Conservation (phyloP, 2,329 filamentous ascomycete genomes). For the Ambrosiella xylebori region DNA sequence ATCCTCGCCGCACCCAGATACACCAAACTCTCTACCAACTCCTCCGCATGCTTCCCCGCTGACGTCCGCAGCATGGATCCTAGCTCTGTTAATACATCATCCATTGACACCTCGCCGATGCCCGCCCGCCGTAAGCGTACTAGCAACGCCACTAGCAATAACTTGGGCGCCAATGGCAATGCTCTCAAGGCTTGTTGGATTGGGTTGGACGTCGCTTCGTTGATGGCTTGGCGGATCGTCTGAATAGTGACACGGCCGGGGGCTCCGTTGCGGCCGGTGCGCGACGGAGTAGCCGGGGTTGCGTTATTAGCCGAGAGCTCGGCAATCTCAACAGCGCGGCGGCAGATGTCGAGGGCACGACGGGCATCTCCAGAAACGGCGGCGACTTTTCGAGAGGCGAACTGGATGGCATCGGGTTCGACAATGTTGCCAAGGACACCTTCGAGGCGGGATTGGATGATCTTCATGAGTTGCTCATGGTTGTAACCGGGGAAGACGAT, state of each 20-base stretch:
- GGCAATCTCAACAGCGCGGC: conserved; percentile 84
- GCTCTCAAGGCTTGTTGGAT: conserved; percentile 75
- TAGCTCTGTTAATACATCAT: conserved; percentile 71
- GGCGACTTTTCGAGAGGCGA: conserved; percentile 89
- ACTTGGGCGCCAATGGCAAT: conserved; percentile 64
- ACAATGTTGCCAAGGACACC: conserved; percentile 81
- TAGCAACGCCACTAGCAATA: conserved; percentile 70
- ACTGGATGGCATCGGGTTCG: conserved; percentile 84
- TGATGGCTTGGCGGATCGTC: conserved; percentile 86
- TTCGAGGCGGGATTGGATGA: conserved; percentile 84
- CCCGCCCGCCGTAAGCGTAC: conserved; percentile 67
- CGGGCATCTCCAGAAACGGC: conserved; percentile 90
- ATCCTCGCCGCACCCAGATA: background rate
- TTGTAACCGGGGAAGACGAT: conserved; percentile 97
- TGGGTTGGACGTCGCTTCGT: conserved; percentile 83
- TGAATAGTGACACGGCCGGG: conserved; percentile 68
- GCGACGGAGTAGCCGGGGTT: conserved; percentile 18
- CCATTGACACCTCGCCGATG: conserved; percentile 70
- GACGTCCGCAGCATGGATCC: conserved; percentile 11
- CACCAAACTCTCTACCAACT: conserved; percentile 11
- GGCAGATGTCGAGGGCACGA: conserved; percentile 84
- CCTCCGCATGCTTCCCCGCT: conserved; percentile 8
- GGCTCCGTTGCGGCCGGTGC: conserved; percentile 33
- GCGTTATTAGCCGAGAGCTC: conserved; percentile 30
- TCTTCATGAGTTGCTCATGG: conserved; percentile 91